Base-by-base conservation (phyloP, 176 grass and related monocot genomes). In the Saccharum officinarum region DNA sequence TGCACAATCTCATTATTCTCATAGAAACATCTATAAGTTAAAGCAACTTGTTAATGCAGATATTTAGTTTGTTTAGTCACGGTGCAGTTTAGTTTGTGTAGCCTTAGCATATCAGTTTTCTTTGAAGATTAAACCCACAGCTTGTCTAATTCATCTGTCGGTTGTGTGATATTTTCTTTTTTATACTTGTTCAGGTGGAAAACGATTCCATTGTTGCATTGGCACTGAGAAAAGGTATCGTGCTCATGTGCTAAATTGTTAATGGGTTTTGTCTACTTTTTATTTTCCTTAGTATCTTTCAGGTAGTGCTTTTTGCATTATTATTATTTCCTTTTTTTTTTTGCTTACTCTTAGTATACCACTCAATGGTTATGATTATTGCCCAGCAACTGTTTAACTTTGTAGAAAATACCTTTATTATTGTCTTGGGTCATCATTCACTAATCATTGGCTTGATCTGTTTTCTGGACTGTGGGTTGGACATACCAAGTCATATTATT, bases 171-270 rank as follows among this genome's bases (percentile, higher is more conserved):
- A 30, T 59, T 61, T 79, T 72, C 22, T 65, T 7, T 71, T 68
- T 41, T 41, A n/a, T 84, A 31, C 7, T 91, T 71, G 34, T 83
- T 59, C 67, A 94, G 92, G 92, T 94, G 38, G 92, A 94, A 86
- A 94, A 94, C 79, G 92, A 94, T 77, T 90, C 85, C 15, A 16
- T 92, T 84, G 89, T 94, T 69, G 92, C 84, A 66, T 75, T 94
- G 77, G 73, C 92, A 12, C 72, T 94, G 23, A 90, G 87, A 79
- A 91, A 92, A 94, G 92, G 92, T 94, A 71, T 46, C 22, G 2
- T 8, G 54, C 7, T 57, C 54, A 57, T 10, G 36, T 65, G 34
- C 67, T 71, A 4, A 75, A 30, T 38, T 36, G 34, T 20, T 75
- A 73, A 74, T 13, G 15, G 14, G 4, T 57, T 42, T 11, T 71